Base-by-base conservation (phyloP, 2,329 filamentous ascomycete species). In the Colletotrichum liaoningense region DNA sequence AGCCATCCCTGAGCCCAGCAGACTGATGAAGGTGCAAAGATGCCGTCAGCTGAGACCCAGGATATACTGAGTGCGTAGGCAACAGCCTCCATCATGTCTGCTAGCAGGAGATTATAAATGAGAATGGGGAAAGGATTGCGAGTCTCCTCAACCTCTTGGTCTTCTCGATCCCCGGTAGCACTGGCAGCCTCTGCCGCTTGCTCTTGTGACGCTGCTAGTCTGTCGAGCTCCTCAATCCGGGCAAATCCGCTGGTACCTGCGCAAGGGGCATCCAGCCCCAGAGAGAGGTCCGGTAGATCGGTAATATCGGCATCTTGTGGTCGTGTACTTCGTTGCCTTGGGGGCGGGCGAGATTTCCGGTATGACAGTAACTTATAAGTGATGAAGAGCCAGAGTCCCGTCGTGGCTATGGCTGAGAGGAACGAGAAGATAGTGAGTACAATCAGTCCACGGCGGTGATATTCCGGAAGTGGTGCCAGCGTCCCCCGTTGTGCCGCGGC, bases 121-220 rank as follows among this genome's bases (percentile, higher is more conserved):
- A 92, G 82, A 3, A 91, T 83, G 19, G 91, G 83, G 76, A 91
- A 91, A 77, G 91, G 90, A 74, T 90, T 91, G n/a, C 49, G 56
- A 1, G 28, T 12, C 4, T 59, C 24, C 4, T 24, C 28, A 5
- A 24, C 30, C 12, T 67, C 63, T 5, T 38, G 56, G 24, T 56
- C 28, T 2, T 26, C 14, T 22, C 55, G 33, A 24, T 19, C 38
- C 5, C 5, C 28, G 3, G 49, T 33, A 1, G 14, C 14, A 9
- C 30, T 46, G 1, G 14, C 14, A 9, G 35, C 59, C 0, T 28
- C 30, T 19, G 14, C 28, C 7, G 6, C 4, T 14, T 38, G 49
- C n/a, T 54, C 67, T 19, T 65, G 67, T 16, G n/a, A 6, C 4
- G 46, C 49, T 19, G 67, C 67, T 56, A 69, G 38, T 12, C 67